Evolutionary conservation across 2,329 filamentous ascomycete species (phyloP), one percentile per base, ranked within the genome.

Genomic region (Cladophialophora chaetospira): DNA sequence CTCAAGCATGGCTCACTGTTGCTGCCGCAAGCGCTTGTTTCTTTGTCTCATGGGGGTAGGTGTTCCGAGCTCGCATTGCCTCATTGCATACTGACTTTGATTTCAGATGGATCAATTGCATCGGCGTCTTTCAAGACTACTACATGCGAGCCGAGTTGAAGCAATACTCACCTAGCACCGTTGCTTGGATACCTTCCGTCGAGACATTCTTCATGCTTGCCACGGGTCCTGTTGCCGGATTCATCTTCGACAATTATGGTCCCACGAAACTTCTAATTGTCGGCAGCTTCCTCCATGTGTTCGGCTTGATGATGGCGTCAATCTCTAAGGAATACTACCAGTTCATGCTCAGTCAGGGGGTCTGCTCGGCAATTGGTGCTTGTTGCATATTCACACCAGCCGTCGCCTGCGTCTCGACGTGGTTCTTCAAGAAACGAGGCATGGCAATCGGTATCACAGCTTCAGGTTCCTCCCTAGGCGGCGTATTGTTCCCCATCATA

Each of bases 401-500:
- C 33, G 64, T 71, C 49, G 63, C 67, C 13, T 71, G 68, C 28
- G 66, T 78, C 40, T 71, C 74, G 29, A 78, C 75, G 3, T 84
- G 81, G 80, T 85, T 85, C 66, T 72, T 72, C 57, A 74, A 73
- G 36, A 75, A 74, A 9, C 77, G 82, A 15, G 81, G 77, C 19
- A 71, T 78, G 29, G 82, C 81, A 6, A 76, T 82, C 10, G 82
- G 82, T 6, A 72, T 84, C 62, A 74, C 78, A 63, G 77, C 79
- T 2, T 75, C 79, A 2, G 82, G 82, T 4, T 80, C 79, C 0
- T 81, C 78, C 3, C 62, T 84, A 4, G 82, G 82, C 2, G 82
- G 82, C 6, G 80, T 87, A 13, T 77, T 86, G 31, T 79, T 85
- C 45, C 84, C 84, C 0, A 84, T 86, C 64, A 83, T 87, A 78